These are phyloP conservation scores for Nitzschia sp. DNA, from an alignment of 108 stramenopile species.

Conservation along the genomic window DNA sequence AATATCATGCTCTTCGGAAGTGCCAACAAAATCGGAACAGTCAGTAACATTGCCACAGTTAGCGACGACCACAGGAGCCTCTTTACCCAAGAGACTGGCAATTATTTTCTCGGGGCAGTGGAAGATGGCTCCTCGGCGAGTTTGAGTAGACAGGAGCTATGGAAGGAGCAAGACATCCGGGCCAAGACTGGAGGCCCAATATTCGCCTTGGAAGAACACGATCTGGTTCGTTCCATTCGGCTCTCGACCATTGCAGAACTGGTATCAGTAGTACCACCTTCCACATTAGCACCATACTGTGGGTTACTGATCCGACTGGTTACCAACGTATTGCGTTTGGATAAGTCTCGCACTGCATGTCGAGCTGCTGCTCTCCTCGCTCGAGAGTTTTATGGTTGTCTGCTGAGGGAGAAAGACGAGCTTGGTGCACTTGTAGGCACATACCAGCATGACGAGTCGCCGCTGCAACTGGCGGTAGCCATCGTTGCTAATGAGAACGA, in stretches of 20 bases:
- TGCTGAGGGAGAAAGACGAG: slow-evolving; percentile 45
- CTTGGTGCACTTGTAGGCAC: not conserved
- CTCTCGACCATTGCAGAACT: slow-evolving; percentile 65
- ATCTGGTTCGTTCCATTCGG: slow-evolving; percentile 60
- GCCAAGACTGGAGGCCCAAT: slow-evolving; percentile 79
- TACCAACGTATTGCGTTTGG: slow-evolving; percentile 48
- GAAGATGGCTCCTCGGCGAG: slow-evolving; percentile 8
- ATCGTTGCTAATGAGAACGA: slow-evolving; percentile 51
- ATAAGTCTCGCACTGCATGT: slow-evolving; percentile 55
- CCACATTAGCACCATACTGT: slow-evolving; percentile 46
- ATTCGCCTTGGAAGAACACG: slow-evolving; percentile 68
- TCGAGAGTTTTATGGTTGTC: slow-evolving; percentile 55
- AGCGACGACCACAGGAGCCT: slow-evolving; percentile 3
- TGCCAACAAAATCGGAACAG: not conserved
- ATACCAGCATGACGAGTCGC: not conserved
- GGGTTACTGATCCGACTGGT: slow-evolving; percentile 27
- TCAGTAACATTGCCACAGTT: not conserved
- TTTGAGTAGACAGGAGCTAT: slow-evolving; percentile 1
- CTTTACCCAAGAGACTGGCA: slow-evolving; percentile 61
- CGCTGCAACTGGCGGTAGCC: slow-evolving; percentile 46
- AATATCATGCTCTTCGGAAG: slow-evolving; percentile 60
- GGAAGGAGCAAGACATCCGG: slow-evolving; percentile 57
- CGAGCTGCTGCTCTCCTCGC: slow-evolving; percentile 70
- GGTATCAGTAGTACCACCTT: slow-evolving; percentile 36
- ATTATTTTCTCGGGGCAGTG: slow-evolving; percentile 45